Conservation (phyloP, 2,329 filamentous ascomycete species). For the Verticillium zaregamsianum region DNA sequence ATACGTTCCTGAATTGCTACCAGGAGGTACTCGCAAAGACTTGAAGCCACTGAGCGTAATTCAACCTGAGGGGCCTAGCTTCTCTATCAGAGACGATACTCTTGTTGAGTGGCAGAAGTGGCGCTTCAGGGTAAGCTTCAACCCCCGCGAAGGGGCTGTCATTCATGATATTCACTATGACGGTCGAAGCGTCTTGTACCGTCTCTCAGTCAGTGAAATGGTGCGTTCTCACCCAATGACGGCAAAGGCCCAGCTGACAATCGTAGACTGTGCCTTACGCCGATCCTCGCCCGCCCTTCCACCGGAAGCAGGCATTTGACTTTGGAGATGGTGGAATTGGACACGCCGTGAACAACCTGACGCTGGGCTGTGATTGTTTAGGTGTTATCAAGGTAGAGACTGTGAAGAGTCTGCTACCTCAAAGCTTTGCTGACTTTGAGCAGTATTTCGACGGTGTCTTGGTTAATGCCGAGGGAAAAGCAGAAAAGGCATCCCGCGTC, state of each 20-base stretch:
- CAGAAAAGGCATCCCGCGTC: constrained; percentile 50
- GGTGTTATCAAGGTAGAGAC: constrained; percentile 44
- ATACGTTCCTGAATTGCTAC: constrained; percentile 60
- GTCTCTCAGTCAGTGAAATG: constrained; percentile 56
- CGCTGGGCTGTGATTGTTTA: constrained; percentile 64
- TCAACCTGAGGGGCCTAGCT: constrained; percentile 61
- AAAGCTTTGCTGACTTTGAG: not conserved
- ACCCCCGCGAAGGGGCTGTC: constrained; percentile 54
- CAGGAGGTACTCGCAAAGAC: constrained; percentile 41
- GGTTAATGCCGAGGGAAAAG: constrained; percentile 48
- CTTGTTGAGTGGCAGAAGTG: constrained; percentile 30
- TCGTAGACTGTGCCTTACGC: constrained; percentile 49
- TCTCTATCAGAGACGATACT: constrained; percentile 30
- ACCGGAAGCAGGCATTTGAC: constrained; percentile 65
- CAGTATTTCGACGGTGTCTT: constrained; percentile 48
- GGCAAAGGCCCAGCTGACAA: not conserved
- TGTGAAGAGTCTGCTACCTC: rapidly evolving
- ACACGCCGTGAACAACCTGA: constrained; percentile 61
- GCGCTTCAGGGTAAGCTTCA: constrained; percentile 57
- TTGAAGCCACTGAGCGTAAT: constrained; percentile 58
- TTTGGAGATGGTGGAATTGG: constrained; percentile 64
- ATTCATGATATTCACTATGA: constrained; percentile 57
- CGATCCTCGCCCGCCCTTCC: constrained; percentile 57
- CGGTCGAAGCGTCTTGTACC: constrained; percentile 52
- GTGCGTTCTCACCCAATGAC: not conserved